A percentile compares a stretch with the other conserved stretches of the same genome.
Conservation (phyloP, 2,329 filamentous ascomycete species). For the Fonsecaea multimorphosa region DNA sequence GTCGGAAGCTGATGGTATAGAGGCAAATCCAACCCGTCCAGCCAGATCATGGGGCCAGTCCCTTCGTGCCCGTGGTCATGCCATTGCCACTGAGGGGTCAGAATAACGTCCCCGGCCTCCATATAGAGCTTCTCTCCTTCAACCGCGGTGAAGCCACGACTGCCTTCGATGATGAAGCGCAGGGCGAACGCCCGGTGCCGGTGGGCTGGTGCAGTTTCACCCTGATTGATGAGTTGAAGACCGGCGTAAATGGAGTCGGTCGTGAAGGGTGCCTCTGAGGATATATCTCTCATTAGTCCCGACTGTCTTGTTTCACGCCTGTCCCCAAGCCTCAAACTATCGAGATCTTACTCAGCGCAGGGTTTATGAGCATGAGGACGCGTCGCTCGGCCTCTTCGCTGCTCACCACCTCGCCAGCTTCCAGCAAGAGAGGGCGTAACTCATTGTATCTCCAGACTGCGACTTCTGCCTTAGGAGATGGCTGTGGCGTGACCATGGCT, state of each 20-base stretch:
- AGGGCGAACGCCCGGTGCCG: conserved; percentile 62
- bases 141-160: conserved; percentile 63
- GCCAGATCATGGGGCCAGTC: conserved; percentile 61
- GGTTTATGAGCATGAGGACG: conserved; percentile 52
- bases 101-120: conserved; percentile 61
- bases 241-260: conserved; percentile 65
- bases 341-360: conserved; percentile 41
- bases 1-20: conserved; percentile 44
- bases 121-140: conserved; percentile 61
- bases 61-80: conserved; percentile 67
- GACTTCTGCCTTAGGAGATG: conserved; percentile 48
- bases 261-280: conserved; percentile 59
- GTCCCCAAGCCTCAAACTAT: neutral
- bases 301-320: neutral
- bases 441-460: conserved; percentile 46
- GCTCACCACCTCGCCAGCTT: conserved; percentile 45
- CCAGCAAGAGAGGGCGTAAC: conserved; percentile 45
- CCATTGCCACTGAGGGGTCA: conserved; percentile 65
- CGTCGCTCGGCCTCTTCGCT: conserved; percentile 48
- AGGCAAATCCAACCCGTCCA: conserved; percentile 63
- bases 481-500: conserved; percentile 54
- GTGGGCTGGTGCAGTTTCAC: conserved; percentile 62
- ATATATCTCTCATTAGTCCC: neutral
- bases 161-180: conserved; percentile 64
- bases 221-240: conserved; percentile 62